Evolutionary conservation across 2,329 filamentous ascomycete genomes (phyloP), one percentile per base, ranked within the genome.

Genomic region (Talaromyces verruculosus): DNA sequence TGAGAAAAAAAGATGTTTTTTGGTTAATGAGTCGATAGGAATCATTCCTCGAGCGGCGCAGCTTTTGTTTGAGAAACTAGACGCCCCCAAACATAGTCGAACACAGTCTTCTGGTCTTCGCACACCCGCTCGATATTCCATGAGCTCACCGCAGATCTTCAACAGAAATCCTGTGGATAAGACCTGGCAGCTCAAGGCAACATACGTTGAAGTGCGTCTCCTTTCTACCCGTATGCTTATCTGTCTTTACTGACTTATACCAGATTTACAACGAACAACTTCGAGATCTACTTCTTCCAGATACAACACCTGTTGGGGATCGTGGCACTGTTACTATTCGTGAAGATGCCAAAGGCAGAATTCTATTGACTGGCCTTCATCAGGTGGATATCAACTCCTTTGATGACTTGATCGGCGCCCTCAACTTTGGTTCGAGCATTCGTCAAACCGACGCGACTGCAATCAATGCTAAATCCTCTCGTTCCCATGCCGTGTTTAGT

Each of bases 231-330:
- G 17, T 41, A 37, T 33, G 65, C 53, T 35, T 25, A 25, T 30
- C n/a, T 37, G 30, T 63, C 10, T 61, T 71, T 75, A 64, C 74
- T 51, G 55, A 62, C 55, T 1, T 37, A 53, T 61, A 47, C 71
- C 43, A 98, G 83, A 99, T 99, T 70, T 99, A 99, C 82, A 98
- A 99, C 75, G 95, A 99, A 79, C 91, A 96, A 74, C 84, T 98
- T 35, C 89, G 95, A 72, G 95, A 99, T 82, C 84, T 99, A 17
- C 84, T 99, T 41, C 81, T 97, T 4, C 88, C 92, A 0, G 94
- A 97, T 55, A 79, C 88, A 55, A 85, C 89, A 0, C 87, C 90
- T 0, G 72, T 80, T 5, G 80, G 84, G 68, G 94, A 98, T 74
- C 88, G 95, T 67, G 85, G 85, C 61, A 84, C 85, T 35, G 93